Evolutionary conservation across 306 rosid species (phyloP).

Genomic region (Nissolia schottii): DNA sequence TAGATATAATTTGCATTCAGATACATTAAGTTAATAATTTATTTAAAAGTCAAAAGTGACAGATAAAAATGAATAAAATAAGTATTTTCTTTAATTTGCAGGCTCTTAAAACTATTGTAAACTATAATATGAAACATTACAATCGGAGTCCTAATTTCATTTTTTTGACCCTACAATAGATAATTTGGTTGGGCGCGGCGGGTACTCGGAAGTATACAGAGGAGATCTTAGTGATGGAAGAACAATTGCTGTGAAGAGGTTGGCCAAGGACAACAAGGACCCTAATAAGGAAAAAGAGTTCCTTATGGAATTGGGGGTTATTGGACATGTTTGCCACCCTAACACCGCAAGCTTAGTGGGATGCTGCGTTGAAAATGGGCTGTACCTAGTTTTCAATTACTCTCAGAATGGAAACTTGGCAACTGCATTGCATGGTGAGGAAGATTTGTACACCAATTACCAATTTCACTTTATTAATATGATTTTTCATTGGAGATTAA

Average conservation of each 20-base stretch:
- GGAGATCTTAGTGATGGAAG: slow-evolving; percentile 62
- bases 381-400: slow-evolving; percentile 67
- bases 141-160: neutral
- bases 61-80: no score
- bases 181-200: slow-evolving; percentile 77
- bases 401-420: slow-evolving; percentile 86
- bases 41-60: no score
- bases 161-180: slow-evolving; percentile 37
- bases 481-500: neutral
- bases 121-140: neutral
- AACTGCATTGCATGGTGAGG: slow-evolving; percentile 85
- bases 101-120: neutral
- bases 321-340: slow-evolving; percentile 82
- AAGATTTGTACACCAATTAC: neutral
- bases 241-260: slow-evolving; percentile 80
- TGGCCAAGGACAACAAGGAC: slow-evolving; percentile 74
- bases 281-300: slow-evolving; percentile 86
- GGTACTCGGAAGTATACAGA: slow-evolving; percentile 87
- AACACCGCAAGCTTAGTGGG: slow-evolving; percentile 76
- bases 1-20: no score
- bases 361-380: slow-evolving; percentile 82
- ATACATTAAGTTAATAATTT: no score
- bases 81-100: neutral
- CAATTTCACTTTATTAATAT: neutral
- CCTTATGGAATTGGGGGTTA: slow-evolving; percentile 86